Percentiles rank a stretch among this genome's conserved stretches.
Evolutionary conservation across 1,284 basidiomycete genomes (phyloP).

Genomic region (Naganishia sp.): DNA sequence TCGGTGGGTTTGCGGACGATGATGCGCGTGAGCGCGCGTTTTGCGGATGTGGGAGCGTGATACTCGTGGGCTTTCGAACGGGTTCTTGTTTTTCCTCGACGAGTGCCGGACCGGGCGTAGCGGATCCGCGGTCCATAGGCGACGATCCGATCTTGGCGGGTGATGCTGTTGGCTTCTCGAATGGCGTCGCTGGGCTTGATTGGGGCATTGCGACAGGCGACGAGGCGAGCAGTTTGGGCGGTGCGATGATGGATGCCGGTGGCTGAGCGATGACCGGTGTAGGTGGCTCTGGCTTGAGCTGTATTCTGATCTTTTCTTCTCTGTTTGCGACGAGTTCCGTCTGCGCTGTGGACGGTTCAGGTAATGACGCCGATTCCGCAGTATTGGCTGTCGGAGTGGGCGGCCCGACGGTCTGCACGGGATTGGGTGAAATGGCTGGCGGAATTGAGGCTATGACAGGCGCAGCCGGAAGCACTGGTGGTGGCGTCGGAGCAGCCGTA

Average conservation of each 20-base stretch:
- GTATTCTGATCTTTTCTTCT: slow-evolving; percentile 18
- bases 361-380: neutral
- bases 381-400: too few species aligned
- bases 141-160: slow-evolving; percentile 12
- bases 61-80: slow-evolving; percentile 1
- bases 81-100: slow-evolving; percentile 1
- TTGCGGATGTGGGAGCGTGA: slow-evolving; percentile 4
- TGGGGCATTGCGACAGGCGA: slow-evolving; percentile 4
- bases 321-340: slow-evolving; percentile 7
- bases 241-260: neutral
- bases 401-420: neutral
- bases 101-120: neutral
- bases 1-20: slow-evolving; percentile 9
- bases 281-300: slow-evolving; percentile 9
- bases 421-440: neutral
- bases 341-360: neutral
- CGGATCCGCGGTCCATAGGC: slow-evolving; percentile 9
- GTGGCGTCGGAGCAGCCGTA: neutral
- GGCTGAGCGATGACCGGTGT: neutral
- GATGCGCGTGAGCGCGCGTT: slow-evolving; percentile 12
- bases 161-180: slow-evolving; percentile 9
- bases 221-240: neutral
- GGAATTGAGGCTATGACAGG: neutral
- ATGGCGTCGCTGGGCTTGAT: slow-evolving; percentile 17
- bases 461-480: neutral